These are phyloP conservation scores for Eucalyptus tenuipes DNA, from an alignment of 345 rosid species.

Conservation along the genomic window DNA sequence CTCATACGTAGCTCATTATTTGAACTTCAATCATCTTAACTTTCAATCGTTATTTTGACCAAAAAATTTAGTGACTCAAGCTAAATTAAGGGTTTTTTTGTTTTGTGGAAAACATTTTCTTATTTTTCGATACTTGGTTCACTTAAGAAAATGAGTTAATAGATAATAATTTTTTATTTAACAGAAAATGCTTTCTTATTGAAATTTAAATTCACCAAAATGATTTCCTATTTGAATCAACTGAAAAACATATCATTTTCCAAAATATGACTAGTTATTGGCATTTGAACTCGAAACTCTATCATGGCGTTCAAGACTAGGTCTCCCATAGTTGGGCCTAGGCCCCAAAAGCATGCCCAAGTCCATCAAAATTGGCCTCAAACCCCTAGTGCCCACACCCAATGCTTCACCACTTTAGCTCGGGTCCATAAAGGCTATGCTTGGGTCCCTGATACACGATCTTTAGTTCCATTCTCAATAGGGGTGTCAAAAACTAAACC, in stretches of 20 bases:
- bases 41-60: neutral
- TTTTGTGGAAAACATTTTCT: no score
- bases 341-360: no score
- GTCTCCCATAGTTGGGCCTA: no score
- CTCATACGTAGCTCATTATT: neutral
- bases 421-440: no score
- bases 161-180: accelerated
- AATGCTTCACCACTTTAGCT: no score
- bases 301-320: accelerated
- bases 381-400: accelerated
- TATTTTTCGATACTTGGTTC: neutral
- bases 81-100: neutral
- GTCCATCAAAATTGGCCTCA: accelerated
- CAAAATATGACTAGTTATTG: no score
- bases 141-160: neutral
- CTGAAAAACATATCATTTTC: accelerated
- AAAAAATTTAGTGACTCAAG: neutral
- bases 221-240: neutral
- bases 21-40: neutral
- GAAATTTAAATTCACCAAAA: accelerated
- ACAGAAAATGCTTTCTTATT: accelerated
- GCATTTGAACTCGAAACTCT: accelerated
- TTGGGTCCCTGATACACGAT: no score
- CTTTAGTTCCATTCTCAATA: no score
- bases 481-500: no score